A percentile compares a stretch with the other conserved stretches of the same genome.
These are phyloP conservation scores for Scedosporium minutisporum DNA, from an alignment of 2,329 filamentous ascomycete genomes.

Conservation along the genomic window DNA sequence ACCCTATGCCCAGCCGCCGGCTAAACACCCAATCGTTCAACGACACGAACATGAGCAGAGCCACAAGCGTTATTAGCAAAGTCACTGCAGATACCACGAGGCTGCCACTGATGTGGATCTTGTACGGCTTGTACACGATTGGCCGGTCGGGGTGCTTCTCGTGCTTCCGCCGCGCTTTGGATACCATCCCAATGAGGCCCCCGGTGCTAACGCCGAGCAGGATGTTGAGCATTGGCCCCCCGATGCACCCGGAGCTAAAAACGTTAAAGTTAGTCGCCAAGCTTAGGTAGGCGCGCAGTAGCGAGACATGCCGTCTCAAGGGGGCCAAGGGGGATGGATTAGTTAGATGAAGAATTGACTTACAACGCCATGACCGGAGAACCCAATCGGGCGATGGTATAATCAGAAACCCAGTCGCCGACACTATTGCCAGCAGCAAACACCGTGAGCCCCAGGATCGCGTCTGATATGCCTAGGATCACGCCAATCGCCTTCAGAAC, in stretches of 20 bases:
- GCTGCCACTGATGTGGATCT: constrained; percentile 74
- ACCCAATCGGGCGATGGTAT: constrained; percentile 85
- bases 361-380: constrained; percentile 90
- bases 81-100: constrained; percentile 79
- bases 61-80: constrained; percentile 68
- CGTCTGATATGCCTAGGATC: constrained; percentile 86
- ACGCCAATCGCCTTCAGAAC: constrained; percentile 89
- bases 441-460: constrained; percentile 85
- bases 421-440: constrained; percentile 95
- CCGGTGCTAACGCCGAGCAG: constrained; percentile 87
- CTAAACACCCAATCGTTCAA: constrained; percentile 80
- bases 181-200: constrained; percentile 78
- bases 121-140: constrained; percentile 64
- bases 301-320: not conserved
- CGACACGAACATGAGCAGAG: constrained; percentile 72
- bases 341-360: constrained; percentile 19
- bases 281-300: not conserved
- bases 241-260: constrained; percentile 74
- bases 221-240: constrained; percentile 98
- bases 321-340: not conserved
- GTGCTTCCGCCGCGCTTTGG: constrained; percentile 55
- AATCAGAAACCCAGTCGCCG: constrained; percentile 86
- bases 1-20: constrained; percentile 66
- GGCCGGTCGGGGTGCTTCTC: constrained; percentile 56
- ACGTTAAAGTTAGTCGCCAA: not conserved